phyloP scores from a whole-genome alignment of 1,284 basidiomycete genomes.

The Leccinum variabile region DNA sequence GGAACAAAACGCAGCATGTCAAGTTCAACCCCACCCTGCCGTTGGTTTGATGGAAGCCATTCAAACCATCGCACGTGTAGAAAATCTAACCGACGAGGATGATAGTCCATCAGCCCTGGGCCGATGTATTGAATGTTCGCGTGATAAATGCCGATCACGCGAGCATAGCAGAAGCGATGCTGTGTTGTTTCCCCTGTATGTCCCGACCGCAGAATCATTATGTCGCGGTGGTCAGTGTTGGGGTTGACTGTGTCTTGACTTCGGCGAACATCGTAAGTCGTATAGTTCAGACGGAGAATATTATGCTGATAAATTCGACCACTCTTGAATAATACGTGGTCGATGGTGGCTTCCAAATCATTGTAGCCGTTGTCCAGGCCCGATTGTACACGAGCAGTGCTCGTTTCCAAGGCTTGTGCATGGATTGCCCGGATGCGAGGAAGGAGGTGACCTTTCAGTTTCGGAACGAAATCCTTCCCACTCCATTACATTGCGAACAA shows the following conservation, averaged over 20 bases:
- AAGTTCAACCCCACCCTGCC: background rate
- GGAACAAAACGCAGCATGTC: background rate
- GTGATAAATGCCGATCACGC: conserved; percentile 14
- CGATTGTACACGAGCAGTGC: background rate
- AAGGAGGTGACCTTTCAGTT: too few relatives aligned
- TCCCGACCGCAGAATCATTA: conserved; percentile 12
- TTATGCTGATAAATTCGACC: conserved; percentile 9
- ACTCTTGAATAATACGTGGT: background rate
- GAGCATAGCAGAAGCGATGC: conserved; percentile 2
- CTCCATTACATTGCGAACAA: too few relatives aligned
- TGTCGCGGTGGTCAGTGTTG: conserved; percentile 2
- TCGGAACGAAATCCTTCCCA: too few relatives aligned
- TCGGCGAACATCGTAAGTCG: conserved; percentile 7
- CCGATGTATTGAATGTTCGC: conserved; percentile 5
- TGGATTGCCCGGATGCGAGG: too few relatives aligned
- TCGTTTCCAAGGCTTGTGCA: too few relatives aligned
- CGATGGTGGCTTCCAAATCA: background rate
- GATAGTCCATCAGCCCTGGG: conserved; percentile 4
- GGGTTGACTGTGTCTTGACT: conserved; percentile 21
- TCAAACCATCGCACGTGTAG: conserved; percentile 6
- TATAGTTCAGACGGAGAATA: conserved; percentile 4
- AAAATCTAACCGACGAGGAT: background rate
- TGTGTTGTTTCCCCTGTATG: background rate
- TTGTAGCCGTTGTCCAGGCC: background rate
- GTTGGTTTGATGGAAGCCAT: background rate